Base-by-base conservation (phyloP, 2,329 filamentous ascomycete species). In the Ascocoryne sarcoides region DNA sequence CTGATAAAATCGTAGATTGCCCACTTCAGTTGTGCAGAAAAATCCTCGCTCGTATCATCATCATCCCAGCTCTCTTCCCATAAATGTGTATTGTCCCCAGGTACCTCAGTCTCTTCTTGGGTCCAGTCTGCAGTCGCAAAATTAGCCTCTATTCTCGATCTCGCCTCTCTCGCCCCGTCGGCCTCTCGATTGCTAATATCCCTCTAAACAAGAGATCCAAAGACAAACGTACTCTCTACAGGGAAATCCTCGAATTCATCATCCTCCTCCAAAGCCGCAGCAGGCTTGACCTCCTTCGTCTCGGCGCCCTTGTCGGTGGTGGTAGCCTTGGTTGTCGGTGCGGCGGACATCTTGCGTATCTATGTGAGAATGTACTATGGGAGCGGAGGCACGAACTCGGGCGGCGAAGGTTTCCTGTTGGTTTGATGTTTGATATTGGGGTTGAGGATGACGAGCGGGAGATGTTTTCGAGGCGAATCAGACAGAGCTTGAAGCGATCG, bases 11-110 rank as follows among this genome's bases (percentile, higher is more conserved):
- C 14, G 16, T 1, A 36, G 23, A 14, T 19, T 39, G 71, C 82
- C 52, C 65, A 95, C 90, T 87, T 93, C 59, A 98, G 68, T 70
- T 96, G 90, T 58, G 84, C 77, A 10, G 88, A 92, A 63, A 98
- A 98, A 59, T 98, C 92, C 61, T 98, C 92, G 57, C 76, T 92
- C 51, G 87, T 92, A 66, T 96, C 92, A 62, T 96, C 90, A 59
- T 98, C 92, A 60, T 98, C 92, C 92, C 92, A 98, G 72, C 88
- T 95, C 73, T 98, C 92, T 66, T 98, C 92, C 92, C 92, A 98
- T 40, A 98, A 71, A 68, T 96, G 89, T 62, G 80, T 76, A 58
- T 80, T 81, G 54, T 69, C 77, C 46, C 72, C 78, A 72, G 83
- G 84, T 41, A 81, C 82, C 61, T 95, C 87, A 46, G 86, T 86